Conservation (phyloP, 2,329 filamentous ascomycete species). For the Penicillium corylophilum region DNA sequence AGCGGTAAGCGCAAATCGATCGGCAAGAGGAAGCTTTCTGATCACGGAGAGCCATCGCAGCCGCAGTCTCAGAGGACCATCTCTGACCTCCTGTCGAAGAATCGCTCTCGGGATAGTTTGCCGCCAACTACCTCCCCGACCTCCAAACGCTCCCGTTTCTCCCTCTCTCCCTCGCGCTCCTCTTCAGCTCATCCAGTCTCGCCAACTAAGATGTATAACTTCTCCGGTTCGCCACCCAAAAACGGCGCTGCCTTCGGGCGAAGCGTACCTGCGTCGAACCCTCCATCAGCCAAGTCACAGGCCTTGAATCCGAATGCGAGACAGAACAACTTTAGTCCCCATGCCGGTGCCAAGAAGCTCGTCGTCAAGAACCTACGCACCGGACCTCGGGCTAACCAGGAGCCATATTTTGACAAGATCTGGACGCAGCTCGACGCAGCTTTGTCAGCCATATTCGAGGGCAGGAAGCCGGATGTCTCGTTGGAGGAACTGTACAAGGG, state of each 20-base stretch:
- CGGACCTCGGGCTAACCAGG: conserved; percentile 62
- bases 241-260: conserved; percentile 47
- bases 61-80: conserved; percentile 44
- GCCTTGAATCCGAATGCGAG: conserved; percentile 35
- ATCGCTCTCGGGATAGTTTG: conserved; percentile 23
- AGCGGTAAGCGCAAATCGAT: conserved; percentile 45
- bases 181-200: conserved; percentile 19
- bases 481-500: conserved; percentile 86
- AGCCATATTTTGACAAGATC: conserved; percentile 74
- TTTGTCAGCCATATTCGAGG: conserved; percentile 69
- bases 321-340: conserved; percentile 63
- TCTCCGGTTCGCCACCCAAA: conserved; percentile 42
- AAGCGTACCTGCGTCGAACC: conserved; percentile 37
- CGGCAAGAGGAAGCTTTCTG: conserved; percentile 43
- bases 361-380: conserved; percentile 89
- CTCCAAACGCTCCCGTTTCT: conserved; percentile 44
- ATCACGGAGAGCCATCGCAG: conserved; percentile 34
- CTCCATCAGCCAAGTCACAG: conserved; percentile 23
- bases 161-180: conserved; percentile 25
- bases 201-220: conserved; percentile 56
- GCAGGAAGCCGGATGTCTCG: conserved; percentile 64
- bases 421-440: conserved; percentile 73
- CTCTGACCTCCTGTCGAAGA: conserved; percentile 45
- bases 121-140: conserved; percentile 30
- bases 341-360: conserved; percentile 76